Conservation (phyloP, 2,329 filamentous ascomycete genomes). For the Mycosphaerella sp. region DNA sequence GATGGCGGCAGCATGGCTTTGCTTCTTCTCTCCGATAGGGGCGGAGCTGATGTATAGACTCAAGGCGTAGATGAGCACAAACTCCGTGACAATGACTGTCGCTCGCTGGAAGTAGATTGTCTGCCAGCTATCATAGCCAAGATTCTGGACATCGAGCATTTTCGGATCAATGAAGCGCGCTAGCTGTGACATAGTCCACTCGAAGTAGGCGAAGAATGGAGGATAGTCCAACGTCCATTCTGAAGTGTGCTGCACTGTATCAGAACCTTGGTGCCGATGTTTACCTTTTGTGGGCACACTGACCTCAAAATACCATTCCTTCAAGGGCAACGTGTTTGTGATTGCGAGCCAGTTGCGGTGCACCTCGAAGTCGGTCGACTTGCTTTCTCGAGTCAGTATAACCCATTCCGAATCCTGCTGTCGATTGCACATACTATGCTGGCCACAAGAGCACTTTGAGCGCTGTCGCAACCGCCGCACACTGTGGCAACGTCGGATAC, state of each 20-base stretch:
- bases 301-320: slow-evolving; percentile 91
- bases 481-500: slow-evolving; percentile 84
- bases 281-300: slow-evolving; percentile 6
- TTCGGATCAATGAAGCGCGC: slow-evolving; percentile 70
- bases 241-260: slow-evolving; percentile 63
- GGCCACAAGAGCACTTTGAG: slow-evolving; percentile 91
- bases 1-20: slow-evolving; percentile 78
- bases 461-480: slow-evolving; percentile 75
- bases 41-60: slow-evolving; percentile 71
- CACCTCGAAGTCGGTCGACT: slow-evolving; percentile 98
- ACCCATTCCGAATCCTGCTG: not conserved
- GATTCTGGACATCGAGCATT: slow-evolving; percentile 75
- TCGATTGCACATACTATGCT: slow-evolving; percentile 67
- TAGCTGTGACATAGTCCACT: slow-evolving; percentile 81
- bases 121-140: slow-evolving; percentile 86
- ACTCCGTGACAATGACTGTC: slow-evolving; percentile 80
- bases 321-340: slow-evolving; percentile 77
- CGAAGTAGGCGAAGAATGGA: slow-evolving; percentile 95
- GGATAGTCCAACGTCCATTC: slow-evolving; percentile 99
- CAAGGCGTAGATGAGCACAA: slow-evolving; percentile 76
- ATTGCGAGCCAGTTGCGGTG: slow-evolving; percentile 98
- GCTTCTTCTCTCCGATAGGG: slow-evolving; percentile 58
- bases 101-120: slow-evolving; percentile 87
- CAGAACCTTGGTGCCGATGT: slow-evolving; percentile 3
- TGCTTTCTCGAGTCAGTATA: slow-evolving; percentile 50